Conservation (phyloP, 306 rosid genomes). For the Vachellia collinsii region DNA sequence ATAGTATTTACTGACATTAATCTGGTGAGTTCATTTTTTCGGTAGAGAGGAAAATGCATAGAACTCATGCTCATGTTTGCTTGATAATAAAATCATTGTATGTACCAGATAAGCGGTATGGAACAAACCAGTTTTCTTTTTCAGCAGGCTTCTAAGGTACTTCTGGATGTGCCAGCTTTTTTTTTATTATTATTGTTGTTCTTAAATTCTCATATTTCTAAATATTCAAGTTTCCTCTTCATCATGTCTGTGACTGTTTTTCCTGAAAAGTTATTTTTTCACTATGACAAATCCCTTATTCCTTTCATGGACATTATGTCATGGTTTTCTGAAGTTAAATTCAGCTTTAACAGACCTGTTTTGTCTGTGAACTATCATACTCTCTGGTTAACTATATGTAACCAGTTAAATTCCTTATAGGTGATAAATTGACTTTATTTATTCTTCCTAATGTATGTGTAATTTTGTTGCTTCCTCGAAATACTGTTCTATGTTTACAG, state of each 20-base stretch:
- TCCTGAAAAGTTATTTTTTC: constrained; percentile 8
- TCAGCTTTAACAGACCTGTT: constrained; percentile 1
- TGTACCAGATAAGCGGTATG: constrained; percentile 93
- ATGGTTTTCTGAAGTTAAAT: constrained; percentile 8
- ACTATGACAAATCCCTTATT: not conserved
- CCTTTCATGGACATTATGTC: constrained; percentile 15
- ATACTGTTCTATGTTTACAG: constrained; percentile 47
- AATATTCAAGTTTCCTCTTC: not conserved
- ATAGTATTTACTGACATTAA: constrained; percentile 84
- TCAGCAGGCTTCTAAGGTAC: constrained; percentile 98
- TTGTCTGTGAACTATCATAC: constrained; percentile 1
- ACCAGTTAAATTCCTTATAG: constrained; percentile 22
- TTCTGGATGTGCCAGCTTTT: constrained; percentile 25
- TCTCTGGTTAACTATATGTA: constrained; percentile 28
- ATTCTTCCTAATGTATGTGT: constrained; percentile 15
- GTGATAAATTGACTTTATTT: constrained; percentile 16
- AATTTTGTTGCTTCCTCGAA: constrained; percentile 23
- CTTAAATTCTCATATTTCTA: not conserved
- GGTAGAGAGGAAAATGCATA: not conserved
- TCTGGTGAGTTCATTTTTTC: constrained; percentile 56
- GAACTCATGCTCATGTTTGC: constrained; percentile 21
- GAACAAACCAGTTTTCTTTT: constrained; percentile 97
- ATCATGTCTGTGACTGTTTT: constrained; percentile 2
- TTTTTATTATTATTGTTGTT: constrained; percentile 1
- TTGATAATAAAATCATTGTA: constrained; percentile 26